Conservation (phyloP, 768 basidiomycete species). For the Hygrophoropsis aurantiaca region DNA sequence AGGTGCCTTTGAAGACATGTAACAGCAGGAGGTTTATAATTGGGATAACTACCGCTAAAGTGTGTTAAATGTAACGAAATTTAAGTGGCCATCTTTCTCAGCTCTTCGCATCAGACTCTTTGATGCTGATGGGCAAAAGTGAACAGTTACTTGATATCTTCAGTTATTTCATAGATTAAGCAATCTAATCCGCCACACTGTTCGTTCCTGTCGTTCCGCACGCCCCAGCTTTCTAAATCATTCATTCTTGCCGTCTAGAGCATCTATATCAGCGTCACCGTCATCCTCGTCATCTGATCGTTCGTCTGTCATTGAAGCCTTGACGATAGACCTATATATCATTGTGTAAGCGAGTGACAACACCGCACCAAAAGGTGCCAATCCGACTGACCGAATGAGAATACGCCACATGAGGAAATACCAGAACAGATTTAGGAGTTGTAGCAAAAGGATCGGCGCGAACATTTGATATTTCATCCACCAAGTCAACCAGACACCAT, state of each 20-base stretch:
- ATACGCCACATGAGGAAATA: constrained; percentile 83
- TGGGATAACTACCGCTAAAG: too few species aligned
- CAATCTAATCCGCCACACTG: neutral
- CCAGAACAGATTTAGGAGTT: constrained; percentile 91
- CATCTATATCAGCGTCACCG: constrained; percentile 34
- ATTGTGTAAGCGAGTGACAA: constrained; percentile 9
- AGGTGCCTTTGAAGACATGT: constrained; percentile 34
- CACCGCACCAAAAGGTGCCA: neutral
- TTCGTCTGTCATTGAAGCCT: constrained; percentile 56
- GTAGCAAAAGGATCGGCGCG: constrained; percentile 68
- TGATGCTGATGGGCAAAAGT: too few species aligned
- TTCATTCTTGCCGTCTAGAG: constrained; percentile 30
- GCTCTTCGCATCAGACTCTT: too few species aligned
- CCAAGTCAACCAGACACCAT: constrained; percentile 65
- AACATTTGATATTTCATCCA: constrained; percentile 90
- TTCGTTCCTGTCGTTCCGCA: neutral
- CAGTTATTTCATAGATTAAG: neutral
- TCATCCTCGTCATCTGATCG: constrained; percentile 80
- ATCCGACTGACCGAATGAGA: constrained; percentile 58
- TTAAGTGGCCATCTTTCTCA: too few species aligned
- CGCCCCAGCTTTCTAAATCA: constrained; percentile 6
- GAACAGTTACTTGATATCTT: neutral
- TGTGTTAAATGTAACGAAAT: too few species aligned
- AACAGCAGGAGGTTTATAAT: too few species aligned
- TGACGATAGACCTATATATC: constrained; percentile 51